Evolutionary conservation across 2,329 filamentous ascomycete species (phyloP), one percentile per base, ranked within the genome.

Genomic region (Sporothrix euskadiensis): DNA sequence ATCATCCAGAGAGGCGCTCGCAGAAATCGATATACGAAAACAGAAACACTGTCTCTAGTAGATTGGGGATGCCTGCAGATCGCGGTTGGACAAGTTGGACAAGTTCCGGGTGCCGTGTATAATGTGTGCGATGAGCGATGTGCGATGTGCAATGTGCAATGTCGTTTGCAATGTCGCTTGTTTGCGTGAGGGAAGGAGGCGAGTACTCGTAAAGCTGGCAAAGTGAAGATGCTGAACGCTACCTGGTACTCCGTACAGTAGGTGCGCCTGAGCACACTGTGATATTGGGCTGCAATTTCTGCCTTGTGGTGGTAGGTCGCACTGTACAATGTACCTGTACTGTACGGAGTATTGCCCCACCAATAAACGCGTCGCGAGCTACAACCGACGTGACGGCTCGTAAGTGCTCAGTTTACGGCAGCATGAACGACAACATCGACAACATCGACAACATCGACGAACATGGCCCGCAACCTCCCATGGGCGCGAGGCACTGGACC

Each of bases 401-500:
- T 14, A 8, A 22, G 35, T n/a, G n/a, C n/a, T 63, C 49, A 72
- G 26, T 26, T 26, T 26, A 26, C 26, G 26, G 26, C 26, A 14
- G 12, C 54, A 26, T 35, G 16, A 9, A 44, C 56, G 26, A 10
- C 44, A 22, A 35, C 26, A 8, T 26, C 26, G 26, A 26, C 26
- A 26, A 26, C 26, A 26, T 22, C 63, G 9, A 30, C 63, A 10
- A 66, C 63, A 1, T 3, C 47, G 22, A 39, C 68, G 3, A 19
- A 47, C n/a, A 77, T 77, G 76, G 75, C 74, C 4, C 76, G 76
- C 35, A 76, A 76, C 52, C 74, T 78, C 4, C 77, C 77, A 8
- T 78, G 77, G 77, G 73, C 74, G 49, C 69, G 74, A 19, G 54
- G 44, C 19, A 49, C 44, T 12, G 44, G 44, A 1, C 12, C 44